phyloP scores from a whole-genome alignment of 306 rosid species.

The Canavalia ensiformis region DNA sequence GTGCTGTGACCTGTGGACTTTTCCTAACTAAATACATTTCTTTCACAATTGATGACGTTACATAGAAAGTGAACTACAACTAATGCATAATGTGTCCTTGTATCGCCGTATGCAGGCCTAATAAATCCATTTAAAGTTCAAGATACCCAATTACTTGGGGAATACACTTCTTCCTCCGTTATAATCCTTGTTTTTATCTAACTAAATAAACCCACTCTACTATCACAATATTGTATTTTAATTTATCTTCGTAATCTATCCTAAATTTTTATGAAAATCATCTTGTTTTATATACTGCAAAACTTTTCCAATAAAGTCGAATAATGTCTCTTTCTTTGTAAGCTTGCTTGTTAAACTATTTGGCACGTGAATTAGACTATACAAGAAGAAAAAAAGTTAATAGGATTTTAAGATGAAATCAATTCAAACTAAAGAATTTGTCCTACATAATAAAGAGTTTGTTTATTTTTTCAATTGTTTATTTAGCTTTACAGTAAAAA shows the following conservation, averaged over 20 bases:
- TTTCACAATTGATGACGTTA: slow-evolving; percentile 47
- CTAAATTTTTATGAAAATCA: neutral
- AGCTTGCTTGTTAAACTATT: neutral
- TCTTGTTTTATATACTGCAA: neutral
- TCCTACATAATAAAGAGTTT: neutral
- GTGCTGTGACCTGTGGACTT: slow-evolving; percentile 58
- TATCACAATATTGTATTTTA: neutral
- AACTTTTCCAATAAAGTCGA: neutral
- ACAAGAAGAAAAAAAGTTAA: neutral
- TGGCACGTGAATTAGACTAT: neutral
- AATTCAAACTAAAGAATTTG: neutral
- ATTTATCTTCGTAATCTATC: neutral
- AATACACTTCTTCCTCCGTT: neutral
- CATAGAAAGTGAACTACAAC: slow-evolving; percentile 46
- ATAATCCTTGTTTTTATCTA: slow-evolving; percentile 1
- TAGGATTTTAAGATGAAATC: neutral
- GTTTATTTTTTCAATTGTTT: neutral
- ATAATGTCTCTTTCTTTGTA: slow-evolving; percentile 6
- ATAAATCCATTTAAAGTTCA: slow-evolving; percentile 20
- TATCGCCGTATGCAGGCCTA: neutral
- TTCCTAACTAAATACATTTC: slow-evolving; percentile 60
- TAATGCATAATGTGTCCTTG: slow-evolving; percentile 48
- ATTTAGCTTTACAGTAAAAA: too few species aligned
- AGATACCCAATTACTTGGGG: slow-evolving; percentile 21
- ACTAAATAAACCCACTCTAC: neutral